Conservation (phyloP, 371 early-diverging fungal species). For the Polyrhizophydium stewartii region DNA sequence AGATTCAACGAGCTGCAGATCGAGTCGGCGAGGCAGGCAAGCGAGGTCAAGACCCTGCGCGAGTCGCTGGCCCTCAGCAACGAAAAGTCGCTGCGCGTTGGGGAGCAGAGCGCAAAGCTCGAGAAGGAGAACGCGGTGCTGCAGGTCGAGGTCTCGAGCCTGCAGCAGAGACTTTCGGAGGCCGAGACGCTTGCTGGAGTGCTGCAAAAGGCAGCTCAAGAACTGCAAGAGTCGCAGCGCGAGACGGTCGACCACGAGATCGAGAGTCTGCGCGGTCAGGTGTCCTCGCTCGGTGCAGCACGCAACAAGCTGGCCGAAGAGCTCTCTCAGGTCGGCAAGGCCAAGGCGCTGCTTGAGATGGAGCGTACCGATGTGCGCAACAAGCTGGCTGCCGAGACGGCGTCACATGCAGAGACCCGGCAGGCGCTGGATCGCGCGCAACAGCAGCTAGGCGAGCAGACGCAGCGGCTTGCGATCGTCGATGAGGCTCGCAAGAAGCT, state of each 20-base stretch:
- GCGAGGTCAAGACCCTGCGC: not conserved
- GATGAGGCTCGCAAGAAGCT: constrained; percentile 1
- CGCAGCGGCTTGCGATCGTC: constrained; percentile 3
- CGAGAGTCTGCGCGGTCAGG: constrained; percentile 5
- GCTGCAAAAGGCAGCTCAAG: not conserved
- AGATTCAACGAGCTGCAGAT: constrained; percentile 8
- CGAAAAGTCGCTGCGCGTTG: constrained; percentile 10
- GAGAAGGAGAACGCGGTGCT: constrained; percentile 20
- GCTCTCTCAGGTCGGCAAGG: constrained; percentile 18
- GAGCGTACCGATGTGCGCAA: constrained; percentile 15
- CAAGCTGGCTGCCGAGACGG: not conserved
- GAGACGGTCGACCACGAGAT: constrained; percentile 6
- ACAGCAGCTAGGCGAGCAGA: not conserved
- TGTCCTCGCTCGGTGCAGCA: not conserved
- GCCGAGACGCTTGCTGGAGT: not conserved
- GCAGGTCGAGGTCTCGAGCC: constrained; percentile 19
- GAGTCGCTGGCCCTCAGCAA: not conserved
- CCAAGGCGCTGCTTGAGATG: constrained; percentile 20
- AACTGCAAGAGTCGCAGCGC: constrained; percentile 3
- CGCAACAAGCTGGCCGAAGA: constrained; percentile 11
- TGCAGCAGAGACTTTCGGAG: constrained; percentile 13
- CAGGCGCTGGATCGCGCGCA: constrained; percentile 3
- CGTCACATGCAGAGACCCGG: constrained; percentile 2
- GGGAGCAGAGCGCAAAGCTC: constrained; percentile 7
- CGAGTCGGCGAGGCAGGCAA: not conserved